phyloP scores from a whole-genome alignment of 352 stramenopile species.

The Thraustochytrium striatum region DNA sequence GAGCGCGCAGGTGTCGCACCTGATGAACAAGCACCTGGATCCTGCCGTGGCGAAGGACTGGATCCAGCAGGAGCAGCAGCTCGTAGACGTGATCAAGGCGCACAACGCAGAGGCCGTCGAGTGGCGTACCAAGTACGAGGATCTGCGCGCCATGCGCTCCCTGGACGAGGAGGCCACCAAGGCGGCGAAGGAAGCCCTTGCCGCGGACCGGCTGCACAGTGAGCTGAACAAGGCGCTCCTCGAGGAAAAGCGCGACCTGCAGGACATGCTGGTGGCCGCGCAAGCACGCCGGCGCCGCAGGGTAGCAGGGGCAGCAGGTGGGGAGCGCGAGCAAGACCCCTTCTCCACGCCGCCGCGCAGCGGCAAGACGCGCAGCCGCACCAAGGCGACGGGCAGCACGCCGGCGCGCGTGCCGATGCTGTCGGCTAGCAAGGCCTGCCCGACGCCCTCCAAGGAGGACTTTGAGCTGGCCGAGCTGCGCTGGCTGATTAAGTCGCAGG shows the following conservation, averaged over 20 bases:
- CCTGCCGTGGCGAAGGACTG: not conserved
- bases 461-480: not conserved
- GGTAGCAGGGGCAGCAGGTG: not conserved
- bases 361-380: not conserved
- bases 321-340: not conserved
- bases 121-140: constrained; percentile 39
- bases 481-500: not conserved
- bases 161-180: constrained; percentile 8
- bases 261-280: constrained; percentile 16
- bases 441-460: not conserved
- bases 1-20: constrained; percentile 2
- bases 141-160: not conserved
- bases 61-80: not conserved
- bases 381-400: not conserved
- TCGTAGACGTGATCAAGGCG: not conserved
- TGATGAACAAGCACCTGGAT: not conserved
- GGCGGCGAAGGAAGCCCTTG: not conserved
- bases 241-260: constrained; percentile 29
- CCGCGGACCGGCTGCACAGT: constrained; percentile 15
- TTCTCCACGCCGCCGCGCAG: too few species aligned
- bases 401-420: not conserved
- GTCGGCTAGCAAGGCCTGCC: not conserved
- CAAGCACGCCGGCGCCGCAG: not conserved
- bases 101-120: constrained; percentile 36
- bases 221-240: constrained; percentile 24